Evolutionary conservation across 1,139 yeast genomes (phyloP).

Genomic region (Pichia sp.): DNA sequence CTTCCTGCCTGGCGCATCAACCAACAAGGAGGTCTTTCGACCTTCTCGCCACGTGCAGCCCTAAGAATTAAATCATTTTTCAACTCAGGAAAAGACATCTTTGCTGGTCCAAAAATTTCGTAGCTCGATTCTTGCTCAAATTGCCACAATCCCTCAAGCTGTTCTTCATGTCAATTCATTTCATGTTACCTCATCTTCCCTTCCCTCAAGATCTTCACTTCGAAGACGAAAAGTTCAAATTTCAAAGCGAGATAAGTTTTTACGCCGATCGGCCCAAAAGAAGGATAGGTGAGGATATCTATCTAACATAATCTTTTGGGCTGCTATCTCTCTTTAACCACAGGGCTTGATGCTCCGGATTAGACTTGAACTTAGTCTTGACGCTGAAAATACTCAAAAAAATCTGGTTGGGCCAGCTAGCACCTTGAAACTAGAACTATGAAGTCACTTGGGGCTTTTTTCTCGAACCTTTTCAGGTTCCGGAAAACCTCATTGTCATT

Average conservation of each 20-base stretch:
- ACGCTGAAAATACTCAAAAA: no score
- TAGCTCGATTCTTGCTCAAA: no score
- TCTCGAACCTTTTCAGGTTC: constrained; percentile 11
- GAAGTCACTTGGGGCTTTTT: constrained; percentile 2
- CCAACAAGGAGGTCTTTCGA: constrained; percentile 98
- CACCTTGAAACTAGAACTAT: background rate
- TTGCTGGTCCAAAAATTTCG: background rate
- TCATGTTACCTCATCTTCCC: background rate
- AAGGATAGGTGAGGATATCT: background rate
- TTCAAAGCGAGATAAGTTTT: background rate
- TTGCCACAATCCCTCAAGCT: no score
- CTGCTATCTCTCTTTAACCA: background rate
- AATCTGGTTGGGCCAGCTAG: background rate
- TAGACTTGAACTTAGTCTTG: no score
- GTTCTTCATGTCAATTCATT: background rate
- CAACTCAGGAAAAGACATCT: constrained; percentile 54
- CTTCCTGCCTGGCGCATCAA: constrained; percentile 95
- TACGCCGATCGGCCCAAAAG: background rate
- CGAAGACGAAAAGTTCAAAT: background rate
- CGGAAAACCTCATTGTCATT: constrained; percentile 16
- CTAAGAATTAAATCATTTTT: constrained; percentile 86
- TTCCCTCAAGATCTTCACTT: background rate
- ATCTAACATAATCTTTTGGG: background rate
- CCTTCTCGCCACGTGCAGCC: constrained; percentile 80
- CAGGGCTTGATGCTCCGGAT: no score